Conservation (phyloP, 2,329 filamentous ascomycete species). For the Aureobasidium sp. region DNA sequence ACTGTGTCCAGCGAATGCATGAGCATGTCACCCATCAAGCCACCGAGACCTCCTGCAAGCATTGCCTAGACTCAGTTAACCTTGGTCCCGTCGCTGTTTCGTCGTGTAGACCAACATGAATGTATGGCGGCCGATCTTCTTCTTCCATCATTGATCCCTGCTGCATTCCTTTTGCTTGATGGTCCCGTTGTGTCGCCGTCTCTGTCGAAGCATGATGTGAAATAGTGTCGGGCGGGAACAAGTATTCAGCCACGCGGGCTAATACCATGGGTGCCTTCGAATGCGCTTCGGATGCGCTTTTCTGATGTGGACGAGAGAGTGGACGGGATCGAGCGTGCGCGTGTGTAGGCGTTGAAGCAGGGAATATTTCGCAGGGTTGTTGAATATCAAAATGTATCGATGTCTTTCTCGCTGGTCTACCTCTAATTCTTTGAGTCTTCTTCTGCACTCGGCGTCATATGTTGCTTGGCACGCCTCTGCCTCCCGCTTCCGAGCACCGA, state of each 20-base stretch:
- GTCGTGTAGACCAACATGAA: conserved; percentile 35
- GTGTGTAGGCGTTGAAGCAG: background rate
- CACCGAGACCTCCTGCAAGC: conserved; percentile 89
- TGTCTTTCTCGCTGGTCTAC: background rate
- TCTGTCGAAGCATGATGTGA: conserved; percentile 17
- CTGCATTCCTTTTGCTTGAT: background rate
- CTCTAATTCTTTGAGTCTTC: conserved; percentile 12
- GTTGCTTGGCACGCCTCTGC: background rate
- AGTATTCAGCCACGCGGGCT: conserved; percentile 43
- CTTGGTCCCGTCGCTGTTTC: background rate
- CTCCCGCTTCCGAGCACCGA: conserved; percentile 6
- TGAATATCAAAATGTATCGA: background rate
- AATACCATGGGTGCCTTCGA: conserved; percentile 38
- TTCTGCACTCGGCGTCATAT: conserved; percentile 8
- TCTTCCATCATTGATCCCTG: conserved; percentile 1
- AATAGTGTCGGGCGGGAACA: conserved; percentile 30
- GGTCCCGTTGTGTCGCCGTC: conserved; percentile 6
- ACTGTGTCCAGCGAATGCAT: conserved; percentile 99
- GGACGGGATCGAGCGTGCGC: background rate
- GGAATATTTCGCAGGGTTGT: background rate
- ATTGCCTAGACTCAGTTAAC: conserved; percentile 58
- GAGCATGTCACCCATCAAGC: conserved; percentile 88
- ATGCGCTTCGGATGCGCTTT: conserved; percentile 16
- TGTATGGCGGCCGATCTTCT: conserved; percentile 38
- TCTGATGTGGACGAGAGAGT: background rate